Percentiles rank a stretch among this genome's conserved stretches.
These are phyloP conservation scores for Harringtonia lauricola DNA, from an alignment of 2,329 filamentous ascomycete species.

Conservation along the genomic window DNA sequence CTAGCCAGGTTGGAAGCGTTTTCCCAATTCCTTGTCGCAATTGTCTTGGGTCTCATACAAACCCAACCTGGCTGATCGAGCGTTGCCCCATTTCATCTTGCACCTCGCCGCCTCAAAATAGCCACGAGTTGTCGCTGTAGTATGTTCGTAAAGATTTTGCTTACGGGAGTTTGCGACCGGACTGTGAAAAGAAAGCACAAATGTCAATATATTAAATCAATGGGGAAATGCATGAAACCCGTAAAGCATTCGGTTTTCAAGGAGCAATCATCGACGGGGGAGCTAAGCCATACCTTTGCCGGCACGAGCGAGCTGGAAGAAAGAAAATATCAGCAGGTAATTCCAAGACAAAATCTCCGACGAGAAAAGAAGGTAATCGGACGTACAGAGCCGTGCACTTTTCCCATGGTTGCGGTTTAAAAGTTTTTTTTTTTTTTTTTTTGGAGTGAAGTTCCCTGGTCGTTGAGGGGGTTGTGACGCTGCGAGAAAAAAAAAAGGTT, in stretches of 20 bases:
- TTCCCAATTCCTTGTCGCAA: too few species aligned
- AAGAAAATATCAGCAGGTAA: constrained; percentile 3
- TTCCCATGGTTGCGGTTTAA: constrained; percentile 11
- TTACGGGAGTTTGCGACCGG: constrained; percentile 15
- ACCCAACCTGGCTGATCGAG: too few species aligned
- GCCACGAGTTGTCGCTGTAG: neutral
- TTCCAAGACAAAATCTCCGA: neutral
- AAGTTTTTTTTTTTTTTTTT: constrained; percentile 1
- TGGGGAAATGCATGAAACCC: neutral
- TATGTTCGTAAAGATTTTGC: neutral
- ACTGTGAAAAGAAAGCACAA: constrained; percentile 3
- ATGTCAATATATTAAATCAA: constrained; percentile 1
- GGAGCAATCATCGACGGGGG: neutral
- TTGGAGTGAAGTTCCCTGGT: neutral
- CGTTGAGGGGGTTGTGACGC: neutral
- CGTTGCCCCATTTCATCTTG: too few species aligned
- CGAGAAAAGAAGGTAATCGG: neutral
- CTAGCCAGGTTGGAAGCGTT: too few species aligned
- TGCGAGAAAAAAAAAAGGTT: neutral
- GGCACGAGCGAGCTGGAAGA: constrained; percentile 18
- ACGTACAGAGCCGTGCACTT: constrained; percentile 15
- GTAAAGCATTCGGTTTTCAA: too few species aligned
- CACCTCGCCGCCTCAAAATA: neutral
- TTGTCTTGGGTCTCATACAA: too few species aligned
- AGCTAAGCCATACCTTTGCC: constrained; percentile 80